These are phyloP conservation scores for Pelargonium fulgidum DNA, from an alignment of 441 rosid genomes.

Conservation along the genomic window DNA sequence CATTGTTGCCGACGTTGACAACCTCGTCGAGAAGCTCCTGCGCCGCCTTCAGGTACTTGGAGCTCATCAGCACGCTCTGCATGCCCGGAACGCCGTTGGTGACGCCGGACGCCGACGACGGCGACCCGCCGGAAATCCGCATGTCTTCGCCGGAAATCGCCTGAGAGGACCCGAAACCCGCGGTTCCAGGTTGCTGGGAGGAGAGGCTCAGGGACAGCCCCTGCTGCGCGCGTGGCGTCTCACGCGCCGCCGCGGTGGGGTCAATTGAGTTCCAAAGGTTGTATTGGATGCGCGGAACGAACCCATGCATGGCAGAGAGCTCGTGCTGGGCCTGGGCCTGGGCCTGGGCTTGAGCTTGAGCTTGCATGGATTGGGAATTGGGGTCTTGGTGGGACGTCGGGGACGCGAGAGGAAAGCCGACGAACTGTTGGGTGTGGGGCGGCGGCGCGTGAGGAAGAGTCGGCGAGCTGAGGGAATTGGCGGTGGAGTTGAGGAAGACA, in stretches of 20 bases:
- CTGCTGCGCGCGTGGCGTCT: constrained; percentile 62
- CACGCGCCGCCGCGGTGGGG: constrained; percentile 46
- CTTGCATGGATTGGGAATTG: constrained; percentile 19
- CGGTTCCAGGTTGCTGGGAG: constrained; percentile 49
- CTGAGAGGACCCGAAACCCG: constrained; percentile 39
- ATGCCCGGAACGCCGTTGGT: constrained; percentile 60
- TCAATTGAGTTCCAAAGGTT: constrained; percentile 59
- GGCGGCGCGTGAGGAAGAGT: constrained; percentile 45
- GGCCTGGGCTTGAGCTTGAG: constrained; percentile 30
- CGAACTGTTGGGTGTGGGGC: constrained; percentile 55
- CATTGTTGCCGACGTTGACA: constrained; percentile 61
- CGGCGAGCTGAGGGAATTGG: constrained; percentile 26
- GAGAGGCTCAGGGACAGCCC: constrained; percentile 84
- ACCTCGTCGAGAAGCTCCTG: constrained; percentile 94
- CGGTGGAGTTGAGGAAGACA: constrained; percentile 52
- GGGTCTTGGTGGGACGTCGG: constrained; percentile 27
- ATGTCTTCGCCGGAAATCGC: constrained; percentile 42
- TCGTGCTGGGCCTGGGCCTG: constrained; percentile 36
- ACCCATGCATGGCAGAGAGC: constrained; percentile 61
- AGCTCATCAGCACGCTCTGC: constrained; percentile 62
- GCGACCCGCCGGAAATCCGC: constrained; percentile 50
- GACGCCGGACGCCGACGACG: constrained; percentile 64
- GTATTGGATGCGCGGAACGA: constrained; percentile 64
- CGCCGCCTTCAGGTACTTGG: constrained; percentile 84
- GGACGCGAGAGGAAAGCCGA: constrained; percentile 72